Evolutionary conservation across 495 filamentous ascomycete species (phyloP).

Genomic region (Penicilliopsis zonata): DNA sequence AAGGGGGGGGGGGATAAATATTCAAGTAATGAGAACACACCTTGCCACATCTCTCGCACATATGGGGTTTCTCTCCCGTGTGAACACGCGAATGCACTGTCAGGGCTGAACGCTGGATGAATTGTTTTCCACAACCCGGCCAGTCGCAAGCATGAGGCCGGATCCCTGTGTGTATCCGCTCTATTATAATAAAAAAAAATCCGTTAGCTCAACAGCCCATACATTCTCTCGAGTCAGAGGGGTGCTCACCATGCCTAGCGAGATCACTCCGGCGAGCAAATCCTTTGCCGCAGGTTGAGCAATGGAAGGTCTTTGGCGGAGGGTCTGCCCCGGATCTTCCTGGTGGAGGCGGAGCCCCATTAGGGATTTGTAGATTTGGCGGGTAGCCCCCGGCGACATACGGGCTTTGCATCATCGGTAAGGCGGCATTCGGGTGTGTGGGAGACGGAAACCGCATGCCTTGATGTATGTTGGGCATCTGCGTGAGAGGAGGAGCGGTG

Average conservation of each 20-base stretch:
- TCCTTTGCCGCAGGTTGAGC: constrained; percentile 77
- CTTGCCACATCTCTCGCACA: constrained; percentile 96
- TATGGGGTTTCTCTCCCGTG: constrained; percentile 95
- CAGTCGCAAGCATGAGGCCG: constrained; percentile 89
- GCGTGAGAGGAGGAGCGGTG: constrained; percentile 33
- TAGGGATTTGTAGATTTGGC: constrained; percentile 20
- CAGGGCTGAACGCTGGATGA: constrained; percentile 95
- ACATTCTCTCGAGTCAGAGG: neutral
- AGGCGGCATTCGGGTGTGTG: constrained; percentile 39
- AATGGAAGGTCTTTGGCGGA: constrained; percentile 77
- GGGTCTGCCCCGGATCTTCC: constrained; percentile 36
- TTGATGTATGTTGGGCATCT: constrained; percentile 33
- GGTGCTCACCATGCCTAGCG: constrained; percentile 74
- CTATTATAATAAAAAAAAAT: constrained; percentile 29
- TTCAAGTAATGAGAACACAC: constrained; percentile 31
- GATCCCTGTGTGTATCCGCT: constrained; percentile 88
- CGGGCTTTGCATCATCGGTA: constrained; percentile 44
- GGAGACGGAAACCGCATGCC: constrained; percentile 45
- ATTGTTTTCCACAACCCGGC: constrained; percentile 84
- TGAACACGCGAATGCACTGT: constrained; percentile 94
- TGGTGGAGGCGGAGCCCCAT: constrained; percentile 17
- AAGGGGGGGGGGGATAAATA: constrained; percentile 1
- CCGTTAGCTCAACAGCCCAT: neutral
- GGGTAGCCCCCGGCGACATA: constrained; percentile 32
- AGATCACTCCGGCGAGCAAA: constrained; percentile 93